phyloP scores from a whole-genome alignment of 768 basidiomycete genomes.

The Termitomyces titanicus region DNA sequence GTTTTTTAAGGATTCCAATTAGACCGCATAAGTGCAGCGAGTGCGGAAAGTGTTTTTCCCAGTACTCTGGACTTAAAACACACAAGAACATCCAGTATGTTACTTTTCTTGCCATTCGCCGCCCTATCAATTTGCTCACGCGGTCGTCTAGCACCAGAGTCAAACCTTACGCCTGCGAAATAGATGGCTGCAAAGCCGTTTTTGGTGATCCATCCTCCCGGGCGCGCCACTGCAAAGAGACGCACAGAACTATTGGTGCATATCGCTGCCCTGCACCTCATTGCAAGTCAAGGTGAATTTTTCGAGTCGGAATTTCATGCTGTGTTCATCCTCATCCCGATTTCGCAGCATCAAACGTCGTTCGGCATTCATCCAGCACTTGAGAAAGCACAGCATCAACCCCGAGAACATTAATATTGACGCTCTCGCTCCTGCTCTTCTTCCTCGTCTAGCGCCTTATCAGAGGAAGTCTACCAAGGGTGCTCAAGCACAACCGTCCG shows the following conservation, averaged over 20 bases:
- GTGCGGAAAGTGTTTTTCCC: slow-evolving; percentile 57
- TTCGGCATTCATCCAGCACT: slow-evolving; percentile 52
- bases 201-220: slow-evolving; percentile 74
- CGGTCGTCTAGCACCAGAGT: slow-evolving; percentile 36
- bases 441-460: slow-evolving; percentile 10
- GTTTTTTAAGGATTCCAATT: not conserved
- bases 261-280: slow-evolving; percentile 41
- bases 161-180: slow-evolving; percentile 52
- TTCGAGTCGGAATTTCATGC: not conserved
- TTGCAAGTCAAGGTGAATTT: slow-evolving; percentile 47
- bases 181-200: slow-evolving; percentile 39
- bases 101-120: slow-evolving; percentile 3
- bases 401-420: slow-evolving; percentile 28
- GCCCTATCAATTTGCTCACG: not conserved
- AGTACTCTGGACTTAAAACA: slow-evolving; percentile 56
- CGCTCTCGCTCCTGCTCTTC: slow-evolving; percentile 24
- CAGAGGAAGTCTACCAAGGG: not conserved
- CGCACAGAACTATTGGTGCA: slow-evolving; percentile 38
- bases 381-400: slow-evolving; percentile 45
- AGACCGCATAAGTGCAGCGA: slow-evolving; percentile 50
- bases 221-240: slow-evolving; percentile 61
- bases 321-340: slow-evolving; percentile 1
- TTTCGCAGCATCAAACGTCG: slow-evolving; percentile 59
- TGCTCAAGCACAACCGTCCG: not conserved
- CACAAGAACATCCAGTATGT: slow-evolving; percentile 69